Evolutionary conservation across 768 basidiomycete species (phyloP).

Genomic region (Pleurotus tuber-regium): DNA sequence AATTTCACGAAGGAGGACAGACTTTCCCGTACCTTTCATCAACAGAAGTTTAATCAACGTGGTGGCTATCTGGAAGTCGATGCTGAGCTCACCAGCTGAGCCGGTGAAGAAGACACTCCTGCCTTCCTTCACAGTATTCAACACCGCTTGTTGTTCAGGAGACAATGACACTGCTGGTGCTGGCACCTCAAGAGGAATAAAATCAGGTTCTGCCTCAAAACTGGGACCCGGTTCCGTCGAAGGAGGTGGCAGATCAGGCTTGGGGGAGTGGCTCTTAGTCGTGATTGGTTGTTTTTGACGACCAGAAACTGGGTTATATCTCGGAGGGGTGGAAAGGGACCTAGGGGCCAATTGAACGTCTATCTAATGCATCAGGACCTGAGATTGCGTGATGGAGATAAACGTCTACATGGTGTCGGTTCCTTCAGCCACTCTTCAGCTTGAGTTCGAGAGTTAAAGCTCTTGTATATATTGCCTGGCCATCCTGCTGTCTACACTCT

Average conservation of each 20-base stretch:
- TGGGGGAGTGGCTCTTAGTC: not conserved
- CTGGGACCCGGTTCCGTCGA: not conserved
- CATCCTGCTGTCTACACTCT: constrained; percentile 56
- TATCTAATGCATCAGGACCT: not conserved
- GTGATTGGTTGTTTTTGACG: not conserved
- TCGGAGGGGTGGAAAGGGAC: not conserved
- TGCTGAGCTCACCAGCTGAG: constrained; percentile 58
- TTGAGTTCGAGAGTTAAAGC: constrained; percentile 40
- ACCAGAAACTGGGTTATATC: not conserved
- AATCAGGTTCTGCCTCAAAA: not conserved
- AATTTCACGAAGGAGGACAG: constrained; percentile 74
- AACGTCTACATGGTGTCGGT: not conserved
- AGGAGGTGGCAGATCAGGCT: not conserved
- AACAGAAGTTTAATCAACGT: too few species aligned
- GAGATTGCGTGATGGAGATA: too few species aligned
- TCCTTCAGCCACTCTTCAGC: constrained; percentile 52
- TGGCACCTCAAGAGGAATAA: constrained; percentile 4
- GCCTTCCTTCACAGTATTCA: constrained; percentile 53
- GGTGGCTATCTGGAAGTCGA: not conserved
- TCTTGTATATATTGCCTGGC: constrained; percentile 50
- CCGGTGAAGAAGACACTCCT: constrained; percentile 84
- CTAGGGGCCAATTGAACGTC: not conserved
- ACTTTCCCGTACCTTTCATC: constrained; percentile 89
- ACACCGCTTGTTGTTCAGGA: constrained; percentile 47
- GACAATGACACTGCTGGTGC: constrained; percentile 37